Evolutionary conservation across 2,329 filamentous ascomycete genomes (phyloP).

Genomic region (Teratosphaeria viscida): DNA sequence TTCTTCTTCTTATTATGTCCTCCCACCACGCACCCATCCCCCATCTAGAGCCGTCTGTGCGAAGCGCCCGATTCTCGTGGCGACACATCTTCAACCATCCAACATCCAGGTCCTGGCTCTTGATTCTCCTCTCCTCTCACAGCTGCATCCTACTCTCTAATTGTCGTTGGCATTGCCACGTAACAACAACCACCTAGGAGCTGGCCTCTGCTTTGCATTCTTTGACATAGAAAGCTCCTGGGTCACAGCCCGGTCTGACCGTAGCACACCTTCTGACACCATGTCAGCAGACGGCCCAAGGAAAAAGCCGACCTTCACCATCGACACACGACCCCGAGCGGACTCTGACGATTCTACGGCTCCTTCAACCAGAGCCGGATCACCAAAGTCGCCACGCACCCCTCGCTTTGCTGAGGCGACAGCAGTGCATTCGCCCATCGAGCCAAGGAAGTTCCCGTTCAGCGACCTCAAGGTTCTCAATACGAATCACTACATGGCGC

Average conservation of each 20-base stretch:
- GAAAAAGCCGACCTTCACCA: constrained; percentile 30
- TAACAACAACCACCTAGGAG: constrained; percentile 14
- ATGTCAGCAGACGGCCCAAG: constrained; percentile 37
- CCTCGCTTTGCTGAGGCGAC: constrained; percentile 76
- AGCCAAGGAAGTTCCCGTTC: constrained; percentile 47
- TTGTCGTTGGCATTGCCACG: constrained; percentile 2
- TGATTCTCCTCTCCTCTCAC: constrained; percentile 7
- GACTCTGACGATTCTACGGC: constrained; percentile 23
- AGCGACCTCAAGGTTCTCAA: constrained; percentile 40
- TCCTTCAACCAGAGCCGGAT: constrained; percentile 16
- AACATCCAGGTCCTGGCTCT: background rate
- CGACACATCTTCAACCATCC: constrained; percentile 3
- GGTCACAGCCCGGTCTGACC: background rate
- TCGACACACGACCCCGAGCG: constrained; percentile 29
- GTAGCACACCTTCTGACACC: constrained; percentile 22
- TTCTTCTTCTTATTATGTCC: too few relatives aligned
- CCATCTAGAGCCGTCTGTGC: constrained; percentile 13
- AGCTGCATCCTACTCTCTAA: constrained; percentile 9
- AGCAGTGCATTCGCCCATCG: constrained; percentile 65
- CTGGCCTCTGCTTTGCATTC: constrained; percentile 20
- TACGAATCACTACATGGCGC: constrained; percentile 46
- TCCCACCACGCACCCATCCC: too few relatives aligned
- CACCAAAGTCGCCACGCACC: constrained; percentile 48
- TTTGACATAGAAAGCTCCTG: constrained; percentile 10
- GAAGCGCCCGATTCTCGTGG: constrained; percentile 13